phyloP scores from a whole-genome alignment of 176 grass and related monocot genomes.

The Lolium perenne region DNA sequence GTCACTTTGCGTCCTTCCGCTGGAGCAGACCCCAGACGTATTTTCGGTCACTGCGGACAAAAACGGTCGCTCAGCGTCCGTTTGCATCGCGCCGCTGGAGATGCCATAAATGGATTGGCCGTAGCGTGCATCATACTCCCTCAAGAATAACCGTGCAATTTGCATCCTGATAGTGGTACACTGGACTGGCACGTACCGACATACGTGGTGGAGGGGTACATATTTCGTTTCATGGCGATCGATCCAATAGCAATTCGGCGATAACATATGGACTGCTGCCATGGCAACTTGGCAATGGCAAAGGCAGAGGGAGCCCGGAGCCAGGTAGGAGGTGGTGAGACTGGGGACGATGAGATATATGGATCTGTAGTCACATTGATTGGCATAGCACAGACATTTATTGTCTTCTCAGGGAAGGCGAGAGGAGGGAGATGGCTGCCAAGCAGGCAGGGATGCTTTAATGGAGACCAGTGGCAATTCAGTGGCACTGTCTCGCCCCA shows the following conservation, averaged over 20 bases:
- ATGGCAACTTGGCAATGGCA: neutral
- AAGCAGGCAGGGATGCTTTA: constrained; percentile 53
- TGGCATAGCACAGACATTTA: constrained; percentile 62
- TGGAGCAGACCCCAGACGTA: no score
- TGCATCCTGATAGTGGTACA: neutral
- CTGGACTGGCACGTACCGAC: neutral
- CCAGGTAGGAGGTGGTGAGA: neutral
- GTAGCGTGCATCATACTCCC: neutral
- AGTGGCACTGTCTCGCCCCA: constrained; percentile 57
- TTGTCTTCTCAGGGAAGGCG: constrained; percentile 21
- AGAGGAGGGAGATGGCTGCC: constrained; percentile 21
- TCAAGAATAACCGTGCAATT: neutral
- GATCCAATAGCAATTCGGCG: neutral
- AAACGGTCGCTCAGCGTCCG: no score
- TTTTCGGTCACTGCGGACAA: no score
- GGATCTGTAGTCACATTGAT: constrained; percentile 54
- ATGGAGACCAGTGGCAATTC: constrained; percentile 56
- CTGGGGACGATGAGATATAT: neutral
- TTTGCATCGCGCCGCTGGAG: no score
- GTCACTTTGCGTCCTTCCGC: no score
- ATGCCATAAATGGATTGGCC: neutral
- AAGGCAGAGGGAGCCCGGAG: neutral
- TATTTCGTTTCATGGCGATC: constrained; percentile 42
- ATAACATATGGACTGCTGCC: constrained; percentile 16
- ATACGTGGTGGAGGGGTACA: constrained; percentile 24